phyloP scores from a whole-genome alignment of 2,329 filamentous ascomycete genomes.

The Ceratocystis alfenasii region DNA sequence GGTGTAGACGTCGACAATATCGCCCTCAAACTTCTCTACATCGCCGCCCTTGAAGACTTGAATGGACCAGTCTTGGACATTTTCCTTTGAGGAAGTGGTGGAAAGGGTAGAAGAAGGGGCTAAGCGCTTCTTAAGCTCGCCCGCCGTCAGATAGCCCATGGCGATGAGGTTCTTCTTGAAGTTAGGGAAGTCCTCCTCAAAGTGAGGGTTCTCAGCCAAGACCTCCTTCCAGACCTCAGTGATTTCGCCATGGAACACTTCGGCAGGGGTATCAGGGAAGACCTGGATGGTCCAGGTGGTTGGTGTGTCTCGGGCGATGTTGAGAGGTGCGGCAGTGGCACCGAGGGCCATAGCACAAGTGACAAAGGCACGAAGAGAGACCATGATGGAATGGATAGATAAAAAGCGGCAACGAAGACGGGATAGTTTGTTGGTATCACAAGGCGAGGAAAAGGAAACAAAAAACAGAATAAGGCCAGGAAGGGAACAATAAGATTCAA shows the following conservation, averaged over 20 bases:
- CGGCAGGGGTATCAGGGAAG: slow-evolving; percentile 3
- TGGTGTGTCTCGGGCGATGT: not conserved
- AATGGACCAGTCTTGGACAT: slow-evolving; percentile 9
- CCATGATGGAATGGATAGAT: slow-evolving; percentile 23
- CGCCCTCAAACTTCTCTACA: slow-evolving; percentile 3
- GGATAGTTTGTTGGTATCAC: not conserved
- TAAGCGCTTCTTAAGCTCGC: not conserved
- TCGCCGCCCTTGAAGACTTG: slow-evolving; percentile 5
- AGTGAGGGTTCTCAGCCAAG: slow-evolving; percentile 14
- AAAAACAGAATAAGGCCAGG: not conserved
- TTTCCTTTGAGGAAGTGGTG: not conserved
- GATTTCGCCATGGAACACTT: slow-evolving; percentile 15
- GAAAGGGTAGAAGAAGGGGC: not conserved
- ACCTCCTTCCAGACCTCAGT: slow-evolving; percentile 13
- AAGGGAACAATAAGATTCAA: not conserved
- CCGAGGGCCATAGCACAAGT: slow-evolving; percentile 20
- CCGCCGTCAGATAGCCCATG: slow-evolving; percentile 10
- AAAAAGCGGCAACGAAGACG: not conserved
- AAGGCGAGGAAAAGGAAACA: not conserved
- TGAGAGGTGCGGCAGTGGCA: slow-evolving; percentile 15
- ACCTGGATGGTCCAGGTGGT: slow-evolving; percentile 19
- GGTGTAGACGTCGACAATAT: slow-evolving; percentile 11
- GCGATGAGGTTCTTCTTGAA: slow-evolving; percentile 20
- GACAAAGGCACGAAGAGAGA: slow-evolving; percentile 13
- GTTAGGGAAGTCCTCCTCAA: slow-evolving; percentile 19